Conservation (phyloP, 1,284 basidiomycete species). For the Calocybe gambosa region DNA sequence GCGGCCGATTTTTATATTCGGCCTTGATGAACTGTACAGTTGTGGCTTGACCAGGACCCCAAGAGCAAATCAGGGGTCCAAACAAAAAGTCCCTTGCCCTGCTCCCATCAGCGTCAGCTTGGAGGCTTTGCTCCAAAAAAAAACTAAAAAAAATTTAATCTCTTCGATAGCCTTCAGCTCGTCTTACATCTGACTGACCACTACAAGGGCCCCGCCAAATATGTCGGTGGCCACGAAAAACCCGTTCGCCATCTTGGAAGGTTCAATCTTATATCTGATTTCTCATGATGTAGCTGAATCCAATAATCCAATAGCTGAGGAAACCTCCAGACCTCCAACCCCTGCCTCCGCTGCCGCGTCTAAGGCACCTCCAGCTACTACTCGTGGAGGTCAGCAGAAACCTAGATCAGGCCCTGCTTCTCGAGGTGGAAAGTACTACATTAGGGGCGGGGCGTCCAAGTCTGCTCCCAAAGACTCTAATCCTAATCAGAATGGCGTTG, state of each 20-base stretch:
- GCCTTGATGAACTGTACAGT: constrained; percentile 45
- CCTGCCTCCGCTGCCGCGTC: constrained; percentile 39
- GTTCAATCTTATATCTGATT: constrained; percentile 33
- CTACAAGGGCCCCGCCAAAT: constrained; percentile 58
- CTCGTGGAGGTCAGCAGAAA: constrained; percentile 29
- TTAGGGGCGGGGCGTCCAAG: constrained; percentile 50
- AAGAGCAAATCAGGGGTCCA: constrained; percentile 21
- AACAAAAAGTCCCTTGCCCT: constrained; percentile 17
- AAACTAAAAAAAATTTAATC: not conserved
- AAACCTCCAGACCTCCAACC: constrained; percentile 39
- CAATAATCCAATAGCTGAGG: constrained; percentile 33
- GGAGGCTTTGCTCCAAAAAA: constrained; percentile 9
- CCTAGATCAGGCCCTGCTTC: constrained; percentile 57
- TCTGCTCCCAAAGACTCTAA: constrained; percentile 30
- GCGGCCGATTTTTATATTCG: constrained; percentile 19
- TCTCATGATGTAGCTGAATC: constrained; percentile 17
- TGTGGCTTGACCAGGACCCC: constrained; percentile 41
- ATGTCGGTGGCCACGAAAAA: constrained; percentile 88
- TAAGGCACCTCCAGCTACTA: constrained; percentile 28
- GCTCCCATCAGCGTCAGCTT: constrained; percentile 12
- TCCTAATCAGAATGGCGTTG: constrained; percentile 30
- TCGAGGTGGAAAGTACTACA: constrained; percentile 70
- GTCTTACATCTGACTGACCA: constrained; percentile 34
- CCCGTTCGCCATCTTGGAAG: constrained; percentile 73
- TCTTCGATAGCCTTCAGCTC: constrained; percentile 16